Base-by-base conservation (phyloP, 148 eudicot genomes). In the Camellia granthamiana region DNA sequence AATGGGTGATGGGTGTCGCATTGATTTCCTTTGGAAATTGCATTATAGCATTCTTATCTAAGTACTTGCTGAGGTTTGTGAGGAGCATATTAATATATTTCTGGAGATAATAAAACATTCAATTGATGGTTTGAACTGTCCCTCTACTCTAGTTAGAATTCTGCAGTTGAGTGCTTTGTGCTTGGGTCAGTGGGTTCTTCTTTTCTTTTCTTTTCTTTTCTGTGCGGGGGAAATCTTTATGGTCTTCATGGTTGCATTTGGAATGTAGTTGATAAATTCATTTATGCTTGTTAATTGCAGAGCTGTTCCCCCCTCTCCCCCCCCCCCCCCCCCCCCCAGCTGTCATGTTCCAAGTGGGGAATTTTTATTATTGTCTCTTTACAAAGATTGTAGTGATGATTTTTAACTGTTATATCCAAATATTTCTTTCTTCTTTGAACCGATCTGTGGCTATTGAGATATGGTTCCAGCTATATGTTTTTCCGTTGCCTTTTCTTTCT, bases 381-480 rank as follows among this genome's bases (percentile, higher is more conserved):
- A 55, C 58, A 55, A 55, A 55, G 58, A 55, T 55, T 55, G 58
- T 55, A 55, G 12, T 55, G 62, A 3, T 16, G 14, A 23, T 72
- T 52, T 72, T 52, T 60, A 62, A 51, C n/a, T 4, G 38, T 72
- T 62, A 41, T 49, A 41, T 23, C 14, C 19, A 21, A 10, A 49
- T 14, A 23, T 58, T 79, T 18, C 15, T 77, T 5, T 66, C 66
- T 72, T 18, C 78, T 72, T 65, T 62, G 81, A 55, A 64, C 64
- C 9, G 69, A 56, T 74, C 19, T 63, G 1, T 66, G 21, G 55
- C 30, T 30, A 9, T 69, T 2, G 47, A 43, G 21, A 23, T 67
- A 41, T 81, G 60, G n/a, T 78, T 64, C 43, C 52, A 19, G 18
- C 54, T 72, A 19, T 58, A 13, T 68, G 14, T 58, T 41, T 44